Percentiles rank a stretch among this genome's conserved stretches.
phyloP scores from a whole-genome alignment of 2,329 filamentous ascomycete genomes.

The Diaporthe citrichinensis region DNA sequence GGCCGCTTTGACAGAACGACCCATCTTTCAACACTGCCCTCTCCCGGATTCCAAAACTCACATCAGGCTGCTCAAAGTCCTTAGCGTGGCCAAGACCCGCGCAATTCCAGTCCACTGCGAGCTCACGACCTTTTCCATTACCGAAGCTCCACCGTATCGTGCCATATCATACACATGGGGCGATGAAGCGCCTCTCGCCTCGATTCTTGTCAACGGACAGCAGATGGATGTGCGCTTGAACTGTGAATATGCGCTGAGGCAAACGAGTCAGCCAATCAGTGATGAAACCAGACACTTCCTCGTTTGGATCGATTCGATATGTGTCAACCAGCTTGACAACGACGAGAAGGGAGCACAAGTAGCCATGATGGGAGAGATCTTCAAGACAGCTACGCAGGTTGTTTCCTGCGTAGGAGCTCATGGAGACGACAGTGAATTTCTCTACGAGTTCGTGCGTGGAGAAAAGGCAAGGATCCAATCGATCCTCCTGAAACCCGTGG shows the following conservation, averaged over 20 bases:
- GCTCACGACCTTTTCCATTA: background rate
- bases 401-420: background rate
- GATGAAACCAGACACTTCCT: background rate
- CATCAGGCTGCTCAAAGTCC: conserved; percentile 1
- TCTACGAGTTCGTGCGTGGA: background rate
- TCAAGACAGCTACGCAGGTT: background rate
- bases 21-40: background rate
- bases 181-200: background rate
- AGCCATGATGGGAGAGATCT: background rate
- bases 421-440: background rate
- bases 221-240: background rate
- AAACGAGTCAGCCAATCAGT: background rate
- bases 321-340: background rate
- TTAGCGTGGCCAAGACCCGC: background rate
- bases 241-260: background rate
- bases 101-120: background rate
- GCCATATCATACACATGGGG: conserved; percentile 4
- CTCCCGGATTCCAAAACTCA: background rate
- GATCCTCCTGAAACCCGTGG: background rate
- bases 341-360: background rate
- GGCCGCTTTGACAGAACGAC: background rate
- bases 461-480: background rate
- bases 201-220: background rate
- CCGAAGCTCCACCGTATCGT: background rate
- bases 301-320: background rate